Conservation (phyloP, 164 flowering plant genomes). For the Vitis labrusca region DNA sequence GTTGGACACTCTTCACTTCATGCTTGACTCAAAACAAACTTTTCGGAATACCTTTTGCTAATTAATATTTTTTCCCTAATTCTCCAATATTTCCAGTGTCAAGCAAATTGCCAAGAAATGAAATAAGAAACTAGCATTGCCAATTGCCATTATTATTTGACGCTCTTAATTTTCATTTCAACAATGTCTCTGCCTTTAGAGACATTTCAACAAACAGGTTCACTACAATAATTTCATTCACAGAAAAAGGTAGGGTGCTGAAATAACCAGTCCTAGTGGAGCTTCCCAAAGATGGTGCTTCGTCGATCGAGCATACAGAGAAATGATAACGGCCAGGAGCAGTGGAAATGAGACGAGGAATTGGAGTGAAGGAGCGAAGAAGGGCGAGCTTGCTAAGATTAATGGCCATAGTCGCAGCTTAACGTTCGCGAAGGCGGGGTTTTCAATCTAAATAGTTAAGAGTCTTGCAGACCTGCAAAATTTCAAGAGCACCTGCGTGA, state of each 20-base stretch:
- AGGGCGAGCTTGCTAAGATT: neutral
- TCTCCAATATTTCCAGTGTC: no score
- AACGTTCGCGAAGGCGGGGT: no score
- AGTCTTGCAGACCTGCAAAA: no score
- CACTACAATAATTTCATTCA: neutral
- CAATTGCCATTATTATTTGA: neutral
- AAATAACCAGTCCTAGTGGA: neutral
- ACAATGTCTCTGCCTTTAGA: neutral
- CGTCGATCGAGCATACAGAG: neutral
- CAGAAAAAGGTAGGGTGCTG: no score
- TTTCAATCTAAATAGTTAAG: no score
- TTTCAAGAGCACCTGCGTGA: no score
- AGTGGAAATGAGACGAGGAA: neutral
- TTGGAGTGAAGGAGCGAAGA: neutral
- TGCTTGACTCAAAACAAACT: no score
- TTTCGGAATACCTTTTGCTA: no score
- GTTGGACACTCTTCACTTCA: no score
- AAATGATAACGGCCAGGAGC: neutral
- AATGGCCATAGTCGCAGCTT: neutral
- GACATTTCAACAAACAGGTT: conserved; percentile 22
- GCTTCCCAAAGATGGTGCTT: neutral
- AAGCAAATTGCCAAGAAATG: no score
- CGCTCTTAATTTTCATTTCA: neutral
- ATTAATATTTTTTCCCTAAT: no score
- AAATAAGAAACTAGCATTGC: neutral